A percentile compares a stretch with the other conserved stretches of the same genome.
Conservation (phyloP, 805 yeast genomes). For the Martiniozyma abietophila region DNA sequence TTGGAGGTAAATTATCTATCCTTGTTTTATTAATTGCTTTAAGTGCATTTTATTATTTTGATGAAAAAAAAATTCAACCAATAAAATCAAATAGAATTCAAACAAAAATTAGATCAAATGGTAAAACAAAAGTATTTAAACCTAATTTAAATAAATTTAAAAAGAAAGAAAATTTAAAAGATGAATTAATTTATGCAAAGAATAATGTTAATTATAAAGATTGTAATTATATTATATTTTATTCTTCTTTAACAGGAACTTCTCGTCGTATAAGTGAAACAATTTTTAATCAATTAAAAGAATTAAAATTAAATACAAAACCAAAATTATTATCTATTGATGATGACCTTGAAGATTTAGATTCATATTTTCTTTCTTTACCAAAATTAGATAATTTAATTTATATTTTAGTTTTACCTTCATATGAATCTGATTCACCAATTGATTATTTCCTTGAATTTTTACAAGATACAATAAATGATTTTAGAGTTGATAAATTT, state of each 20-base stretch:
- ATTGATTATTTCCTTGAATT: constrained; percentile 79
- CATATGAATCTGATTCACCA: constrained; percentile 90
- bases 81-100: constrained; percentile 1
- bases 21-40: constrained; percentile 1
- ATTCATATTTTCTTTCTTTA: constrained; percentile 63
- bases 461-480: constrained; percentile 70
- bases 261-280: constrained; percentile 49
- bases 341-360: constrained; percentile 74
- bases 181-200: constrained; percentile 7
- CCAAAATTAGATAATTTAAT: constrained; percentile 37
- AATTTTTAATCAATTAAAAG: constrained; percentile 32
- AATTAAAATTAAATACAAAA: constrained; percentile 21
- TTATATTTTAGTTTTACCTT: constrained; percentile 72
- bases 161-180: neutral
- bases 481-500: constrained; percentile 75
- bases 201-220: constrained; percentile 29
- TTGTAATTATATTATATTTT: constrained; percentile 60
- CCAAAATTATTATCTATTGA: constrained; percentile 64
- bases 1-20: constrained; percentile 5
- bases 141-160: constrained; percentile 1
- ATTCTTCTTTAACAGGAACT: constrained; percentile 81
- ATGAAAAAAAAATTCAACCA: too few relatives aligned
- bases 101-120: constrained; percentile 3
- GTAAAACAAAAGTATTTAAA: constrained; percentile 3
- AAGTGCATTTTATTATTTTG: constrained; percentile 1